These are phyloP conservation scores for Paecilomyces dactylethromorphus DNA, from an alignment of 2,329 filamentous ascomycete species.

Conservation along the genomic window DNA sequence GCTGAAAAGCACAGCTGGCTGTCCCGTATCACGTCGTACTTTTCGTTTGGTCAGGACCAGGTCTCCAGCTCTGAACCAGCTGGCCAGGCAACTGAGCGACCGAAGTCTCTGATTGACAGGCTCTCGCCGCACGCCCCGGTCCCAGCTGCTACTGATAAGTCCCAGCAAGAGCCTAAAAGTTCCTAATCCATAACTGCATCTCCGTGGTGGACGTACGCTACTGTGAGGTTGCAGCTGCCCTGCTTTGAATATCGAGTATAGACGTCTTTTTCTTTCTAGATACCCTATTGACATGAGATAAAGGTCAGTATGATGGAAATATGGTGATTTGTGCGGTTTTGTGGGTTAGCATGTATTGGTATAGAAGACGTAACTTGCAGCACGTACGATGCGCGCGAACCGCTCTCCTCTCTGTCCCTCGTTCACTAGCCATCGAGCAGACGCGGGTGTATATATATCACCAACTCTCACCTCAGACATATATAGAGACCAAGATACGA, in stretches of 20 bases:
- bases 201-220: background rate
- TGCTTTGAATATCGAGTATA: background rate
- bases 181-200: background rate
- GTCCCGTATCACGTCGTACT: slow-evolving; percentile 25
- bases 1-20: slow-evolving; percentile 24
- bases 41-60: slow-evolving; percentile 17
- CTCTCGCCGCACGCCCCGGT: background rate
- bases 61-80: slow-evolving; percentile 2
- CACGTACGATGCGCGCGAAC: background rate
- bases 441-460: background rate
- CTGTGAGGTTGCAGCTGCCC: background rate
- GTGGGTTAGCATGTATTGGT: background rate
- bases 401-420: background rate
- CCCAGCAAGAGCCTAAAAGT: background rate
- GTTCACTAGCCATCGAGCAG: background rate
- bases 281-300: slow-evolving; percentile 4
- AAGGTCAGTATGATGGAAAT: background rate
- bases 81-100: background rate
- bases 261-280: slow-evolving; percentile 2
- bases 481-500: background rate
- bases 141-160: background rate
- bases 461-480: background rate
- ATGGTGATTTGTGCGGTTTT: background rate
- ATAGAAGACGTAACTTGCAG: background rate
- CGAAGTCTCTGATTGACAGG: background rate